Evolutionary conservation across 768 basidiomycete genomes (phyloP).

Genomic region (Leccinum uliginosum): DNA sequence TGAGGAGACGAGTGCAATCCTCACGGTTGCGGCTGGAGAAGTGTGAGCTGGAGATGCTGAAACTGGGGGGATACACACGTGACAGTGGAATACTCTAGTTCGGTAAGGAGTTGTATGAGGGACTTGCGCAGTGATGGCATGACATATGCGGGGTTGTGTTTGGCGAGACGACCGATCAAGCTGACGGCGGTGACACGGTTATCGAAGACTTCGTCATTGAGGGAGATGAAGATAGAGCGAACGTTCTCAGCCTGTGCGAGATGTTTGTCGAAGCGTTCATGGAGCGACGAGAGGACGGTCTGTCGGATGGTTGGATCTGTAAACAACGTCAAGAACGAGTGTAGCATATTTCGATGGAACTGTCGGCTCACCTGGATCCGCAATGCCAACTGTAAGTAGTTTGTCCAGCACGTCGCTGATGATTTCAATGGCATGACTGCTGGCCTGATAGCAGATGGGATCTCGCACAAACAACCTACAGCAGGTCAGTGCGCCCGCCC

Average conservation of each 20-base stretch:
- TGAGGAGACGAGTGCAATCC: slow-evolving; percentile 88
- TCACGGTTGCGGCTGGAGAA: slow-evolving; percentile 73
- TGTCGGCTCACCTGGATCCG: slow-evolving; percentile 74
- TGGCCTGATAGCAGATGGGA: slow-evolving; percentile 93
- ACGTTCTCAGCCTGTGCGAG: slow-evolving; percentile 98
- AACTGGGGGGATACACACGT: slow-evolving; percentile 46
- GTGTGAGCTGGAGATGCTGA: background rate
- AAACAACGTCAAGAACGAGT: slow-evolving; percentile 7
- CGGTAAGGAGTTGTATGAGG: slow-evolving; percentile 92
- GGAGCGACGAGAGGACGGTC: slow-evolving; percentile 80
- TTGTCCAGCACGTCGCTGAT: slow-evolving; percentile 99
- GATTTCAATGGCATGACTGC: slow-evolving; percentile 92
- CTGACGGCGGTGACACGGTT: slow-evolving; percentile 88
- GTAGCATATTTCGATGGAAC: background rate
- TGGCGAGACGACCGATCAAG: slow-evolving; percentile 89
- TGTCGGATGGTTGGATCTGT: slow-evolving; percentile 74
- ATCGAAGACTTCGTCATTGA: slow-evolving; percentile 95
- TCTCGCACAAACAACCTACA: slow-evolving; percentile 90
- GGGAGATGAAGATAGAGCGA: slow-evolving; percentile 92
- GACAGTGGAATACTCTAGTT: slow-evolving; percentile 92
- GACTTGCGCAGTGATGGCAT: slow-evolving; percentile 97
- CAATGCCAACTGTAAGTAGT: slow-evolving; percentile 89
- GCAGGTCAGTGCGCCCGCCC: slow-evolving; percentile 88
- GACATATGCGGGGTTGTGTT: slow-evolving; percentile 96
- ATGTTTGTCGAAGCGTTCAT: slow-evolving; percentile 94